Conservation (phyloP, 2,329 filamentous ascomycete species). For the Aspergillus thermomutatus region DNA sequence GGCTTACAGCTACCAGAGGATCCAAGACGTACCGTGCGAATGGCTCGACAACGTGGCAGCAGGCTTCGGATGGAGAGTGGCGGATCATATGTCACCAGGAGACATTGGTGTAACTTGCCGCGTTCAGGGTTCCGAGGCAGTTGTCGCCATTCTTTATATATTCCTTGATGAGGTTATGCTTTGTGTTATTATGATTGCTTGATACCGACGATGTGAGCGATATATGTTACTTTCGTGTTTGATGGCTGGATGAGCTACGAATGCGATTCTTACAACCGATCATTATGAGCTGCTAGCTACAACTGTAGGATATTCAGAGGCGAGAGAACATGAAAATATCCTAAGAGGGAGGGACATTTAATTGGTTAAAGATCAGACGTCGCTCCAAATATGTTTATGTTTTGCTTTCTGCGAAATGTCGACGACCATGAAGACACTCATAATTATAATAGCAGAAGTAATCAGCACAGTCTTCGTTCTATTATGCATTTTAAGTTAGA, state of each 20-base stretch:
- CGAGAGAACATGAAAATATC: too few species aligned
- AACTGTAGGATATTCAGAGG: too few species aligned
- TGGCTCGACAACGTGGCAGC: constrained; percentile 35
- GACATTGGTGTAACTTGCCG: constrained; percentile 25
- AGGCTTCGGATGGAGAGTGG: constrained; percentile 39
- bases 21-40: constrained; percentile 26
- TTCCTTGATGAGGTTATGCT: not conserved
- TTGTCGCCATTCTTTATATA: not conserved
- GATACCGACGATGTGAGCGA: not conserved
- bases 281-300: too few species aligned
- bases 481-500: too few species aligned
- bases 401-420: too few species aligned
- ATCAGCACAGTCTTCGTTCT: too few species aligned
- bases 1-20: constrained; percentile 26
- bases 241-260: not conserved
- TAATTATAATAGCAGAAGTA: too few species aligned
- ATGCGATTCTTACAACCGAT: not conserved
- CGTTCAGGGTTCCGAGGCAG: not conserved
- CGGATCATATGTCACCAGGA: constrained; percentile 34
- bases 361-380: too few species aligned
- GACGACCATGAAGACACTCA: too few species aligned
- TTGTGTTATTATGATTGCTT: not conserved
- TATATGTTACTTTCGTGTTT: not conserved
- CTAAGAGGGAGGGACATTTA: too few species aligned
- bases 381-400: too few species aligned